A percentile compares a stretch with the other conserved stretches of the same genome.
Conservation (phyloP, 495 filamentous ascomycete genomes). For the Talaromyces stipitatus region DNA sequence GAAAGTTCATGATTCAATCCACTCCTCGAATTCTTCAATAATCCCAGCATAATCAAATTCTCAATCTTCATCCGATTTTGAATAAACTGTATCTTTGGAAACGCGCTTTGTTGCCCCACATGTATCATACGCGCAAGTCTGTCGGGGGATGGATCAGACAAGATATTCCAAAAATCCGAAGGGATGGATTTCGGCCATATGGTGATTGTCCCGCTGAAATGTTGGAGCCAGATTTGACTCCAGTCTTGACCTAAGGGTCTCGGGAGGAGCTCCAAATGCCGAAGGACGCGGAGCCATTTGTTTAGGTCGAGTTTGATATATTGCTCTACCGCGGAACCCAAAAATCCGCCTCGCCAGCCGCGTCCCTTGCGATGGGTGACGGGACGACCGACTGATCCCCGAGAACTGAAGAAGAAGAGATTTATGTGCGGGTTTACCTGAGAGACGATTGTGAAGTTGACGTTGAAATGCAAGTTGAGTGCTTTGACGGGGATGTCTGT, state of each 20-base stretch:
- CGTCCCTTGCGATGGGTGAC: conserved; percentile 91
- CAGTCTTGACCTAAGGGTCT: conserved; percentile 92
- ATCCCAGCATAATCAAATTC: conserved; percentile 64
- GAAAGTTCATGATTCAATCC: conserved; percentile 18
- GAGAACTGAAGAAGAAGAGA: conserved; percentile 94
- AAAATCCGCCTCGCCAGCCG: conserved; percentile 92
- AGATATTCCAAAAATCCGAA: conserved; percentile 77
- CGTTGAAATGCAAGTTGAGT: conserved; percentile 92
- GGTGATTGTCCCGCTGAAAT: conserved; percentile 89
- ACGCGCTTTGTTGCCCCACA: conserved; percentile 76
- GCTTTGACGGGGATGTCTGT: conserved; percentile 95
- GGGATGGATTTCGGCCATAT: conserved; percentile 77
- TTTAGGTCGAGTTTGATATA: conserved; percentile 91
- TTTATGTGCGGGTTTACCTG: conserved; percentile 98
- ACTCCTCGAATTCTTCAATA: conserved; percentile 43
- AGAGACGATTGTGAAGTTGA: conserved; percentile 91
- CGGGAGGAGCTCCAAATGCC: conserved; percentile 85
- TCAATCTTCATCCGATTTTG: conserved; percentile 80
- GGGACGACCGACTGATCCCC: conserved; percentile 82
- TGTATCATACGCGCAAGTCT: conserved; percentile 81
- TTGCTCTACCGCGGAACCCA: conserved; percentile 86
- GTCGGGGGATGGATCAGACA: conserved; percentile 69
- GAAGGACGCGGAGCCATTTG: conserved; percentile 92
- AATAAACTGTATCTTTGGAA: conserved; percentile 86
- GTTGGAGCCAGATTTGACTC: conserved; percentile 91